A percentile compares a stretch with the other conserved stretches of the same genome.
Evolutionary conservation across 331 rosid genomes (phyloP).

Genomic region (Cydonia oblonga): DNA sequence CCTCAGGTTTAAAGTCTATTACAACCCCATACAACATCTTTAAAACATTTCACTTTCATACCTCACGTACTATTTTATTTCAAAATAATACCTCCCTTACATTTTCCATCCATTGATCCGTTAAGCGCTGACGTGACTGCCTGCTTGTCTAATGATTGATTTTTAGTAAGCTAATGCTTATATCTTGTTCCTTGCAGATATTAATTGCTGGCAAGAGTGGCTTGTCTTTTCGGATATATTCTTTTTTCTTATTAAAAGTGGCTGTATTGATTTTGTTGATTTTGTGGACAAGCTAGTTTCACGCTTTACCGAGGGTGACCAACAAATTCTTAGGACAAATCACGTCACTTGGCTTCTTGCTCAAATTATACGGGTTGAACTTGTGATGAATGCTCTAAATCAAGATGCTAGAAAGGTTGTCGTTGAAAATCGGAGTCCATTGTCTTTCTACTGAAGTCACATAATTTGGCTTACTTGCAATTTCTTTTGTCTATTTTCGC

Average conservation of each 20-base stretch:
- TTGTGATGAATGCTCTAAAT: conserved; percentile 87
- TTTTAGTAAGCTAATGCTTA: conserved; percentile 19
- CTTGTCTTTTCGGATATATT: conserved; percentile 87
- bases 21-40: too few relatives aligned
- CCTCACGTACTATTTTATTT: too few relatives aligned
- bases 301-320: conserved; percentile 79
- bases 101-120: too few relatives aligned
- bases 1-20: too few relatives aligned
- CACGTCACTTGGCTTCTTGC: conserved; percentile 96
- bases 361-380: conserved; percentile 79
- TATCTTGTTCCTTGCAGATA: conserved; percentile 53
- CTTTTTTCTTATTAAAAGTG: conserved; percentile 79
- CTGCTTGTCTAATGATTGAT: conserved; percentile 1
- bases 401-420: conserved; percentile 89
- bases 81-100: too few relatives aligned
- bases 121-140: too few relatives aligned
- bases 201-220: conserved; percentile 99
- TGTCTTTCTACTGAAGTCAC: neutral
- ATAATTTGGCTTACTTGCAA: neutral
- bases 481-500: neutral
- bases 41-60: too few relatives aligned
- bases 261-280: conserved; percentile 89
- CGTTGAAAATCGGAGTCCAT: conserved; percentile 11
- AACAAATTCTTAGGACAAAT: conserved; percentile 69
- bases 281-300: conserved; percentile 89